Base-by-base conservation (phyloP, 2,329 filamentous ascomycete genomes). In the Aspergillus ruber region DNA sequence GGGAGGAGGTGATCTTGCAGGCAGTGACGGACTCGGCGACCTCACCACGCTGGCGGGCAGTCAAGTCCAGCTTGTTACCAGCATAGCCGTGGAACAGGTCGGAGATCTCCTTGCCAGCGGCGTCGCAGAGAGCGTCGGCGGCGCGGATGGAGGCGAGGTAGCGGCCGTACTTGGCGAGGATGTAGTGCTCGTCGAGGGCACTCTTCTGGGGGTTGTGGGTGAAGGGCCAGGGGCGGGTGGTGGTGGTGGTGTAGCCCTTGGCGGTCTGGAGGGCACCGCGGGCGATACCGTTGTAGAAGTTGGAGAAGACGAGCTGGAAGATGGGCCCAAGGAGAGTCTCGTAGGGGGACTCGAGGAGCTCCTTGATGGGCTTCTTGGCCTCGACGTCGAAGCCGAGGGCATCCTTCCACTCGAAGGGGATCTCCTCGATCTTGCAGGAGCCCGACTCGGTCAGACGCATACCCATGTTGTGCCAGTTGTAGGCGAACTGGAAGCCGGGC, bases 391-490 rank as follows among this genome's bases (percentile, higher is more conserved):
- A 85, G 9, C 82, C 82, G 0, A 85, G 63, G 0, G 82, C 82
- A 60, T 85, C 80, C 0, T 62, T 57, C 82, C 82, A 85, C 0
- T 79, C 74, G 0, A 74, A 76, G 0, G 64, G 63, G n/a, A 85
- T 73, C 35, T 82, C 75, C 20, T 78, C 68, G 50, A 85, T 83
- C 52, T 73, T 77, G 25, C 83, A 80, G 25, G 76, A 74, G 1
- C 82, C 82, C 3, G 81, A 84, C 61, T 85, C 82, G 0, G 79
- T 84, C 53, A 85, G 62, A 1, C 81, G 76, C 3, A 85, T 68
- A 1, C 82, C 82, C 13, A 85, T 70, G 42, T 83, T 84, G 57
- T 84, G 74, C 82, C 81, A 85, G 63, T 84, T 76, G 58, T 84
- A 74, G 8, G 66, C 54, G 52, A 70, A 70, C 3, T 74, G 60